phyloP scores from a whole-genome alignment of 164 flowering plant genomes.

The Stephania yunnanensis region DNA sequence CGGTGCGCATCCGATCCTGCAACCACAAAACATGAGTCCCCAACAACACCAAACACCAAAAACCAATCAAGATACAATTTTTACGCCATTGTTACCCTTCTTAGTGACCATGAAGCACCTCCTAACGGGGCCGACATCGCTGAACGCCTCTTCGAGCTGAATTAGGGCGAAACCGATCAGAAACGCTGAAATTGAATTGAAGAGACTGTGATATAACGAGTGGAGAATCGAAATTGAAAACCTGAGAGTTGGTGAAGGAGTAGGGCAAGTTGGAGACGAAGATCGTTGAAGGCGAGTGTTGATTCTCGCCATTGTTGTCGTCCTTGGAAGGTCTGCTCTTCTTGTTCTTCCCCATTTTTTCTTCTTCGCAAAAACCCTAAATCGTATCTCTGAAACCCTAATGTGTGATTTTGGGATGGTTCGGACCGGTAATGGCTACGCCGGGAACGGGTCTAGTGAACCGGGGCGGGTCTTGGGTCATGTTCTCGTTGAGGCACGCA shows the following conservation, averaged over 20 bases:
- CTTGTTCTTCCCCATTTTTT: not conserved
- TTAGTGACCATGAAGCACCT: constrained; percentile 78
- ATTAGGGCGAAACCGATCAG: not conserved
- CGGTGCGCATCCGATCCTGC: constrained; percentile 77
- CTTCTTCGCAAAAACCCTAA: not conserved
- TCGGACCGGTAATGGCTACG: too few relatives aligned
- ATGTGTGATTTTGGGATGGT: not conserved
- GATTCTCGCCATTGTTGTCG: constrained; percentile 17
- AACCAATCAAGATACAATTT: not conserved
- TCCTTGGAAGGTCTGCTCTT: constrained; percentile 7
- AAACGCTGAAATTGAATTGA: not conserved
- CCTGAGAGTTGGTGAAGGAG: constrained; percentile 73
- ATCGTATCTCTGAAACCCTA: not conserved
- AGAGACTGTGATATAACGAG: not conserved
- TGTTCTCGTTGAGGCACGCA: too few relatives aligned
- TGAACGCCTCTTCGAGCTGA: constrained; percentile 72
- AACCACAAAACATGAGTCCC: constrained; percentile 7
- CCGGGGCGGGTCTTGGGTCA: too few relatives aligned
- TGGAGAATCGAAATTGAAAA: constrained; percentile 4
- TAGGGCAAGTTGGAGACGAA: constrained; percentile 73
- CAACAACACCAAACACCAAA: not conserved
- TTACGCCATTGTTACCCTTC: constrained; percentile 40
- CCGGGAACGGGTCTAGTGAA: too few relatives aligned
- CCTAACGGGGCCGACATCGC: constrained; percentile 87
- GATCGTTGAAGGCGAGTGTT: constrained; percentile 58